These are phyloP conservation scores for Aspergillus funiculosus DNA, from an alignment of 495 filamentous ascomycete genomes.

Conservation along the genomic window DNA sequence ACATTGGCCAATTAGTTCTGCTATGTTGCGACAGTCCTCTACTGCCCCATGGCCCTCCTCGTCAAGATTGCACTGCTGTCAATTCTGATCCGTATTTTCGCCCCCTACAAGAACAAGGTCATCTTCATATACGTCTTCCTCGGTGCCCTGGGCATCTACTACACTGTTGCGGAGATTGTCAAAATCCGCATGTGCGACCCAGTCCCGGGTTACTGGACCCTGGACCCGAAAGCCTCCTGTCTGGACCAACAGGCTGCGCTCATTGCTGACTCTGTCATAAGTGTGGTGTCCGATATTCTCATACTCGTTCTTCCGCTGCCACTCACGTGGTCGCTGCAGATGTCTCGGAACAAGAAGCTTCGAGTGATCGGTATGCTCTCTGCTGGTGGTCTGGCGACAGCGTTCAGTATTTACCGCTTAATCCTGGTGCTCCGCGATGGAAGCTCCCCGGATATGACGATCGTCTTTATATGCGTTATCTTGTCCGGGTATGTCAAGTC, in stretches of 20 bases:
- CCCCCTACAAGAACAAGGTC: constrained; percentile 34
- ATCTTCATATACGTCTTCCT: constrained; percentile 42
- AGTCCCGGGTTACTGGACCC: constrained; percentile 29
- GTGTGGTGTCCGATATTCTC: constrained; percentile 40
- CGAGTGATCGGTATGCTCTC: constrained; percentile 41
- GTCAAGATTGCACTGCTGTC: constrained; percentile 45
- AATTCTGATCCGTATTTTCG: constrained; percentile 45
- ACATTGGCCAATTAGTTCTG: constrained; percentile 22
- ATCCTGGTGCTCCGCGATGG: constrained; percentile 35
- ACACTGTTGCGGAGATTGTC: constrained; percentile 28
- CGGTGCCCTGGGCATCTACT: constrained; percentile 35
- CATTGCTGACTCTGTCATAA: constrained; percentile 45
- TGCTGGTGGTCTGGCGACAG: constrained; percentile 44
- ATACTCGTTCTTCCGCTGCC: constrained; percentile 44
- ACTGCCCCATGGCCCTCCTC: constrained; percentile 45
- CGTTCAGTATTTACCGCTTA: constrained; percentile 41
- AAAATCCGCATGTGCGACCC: constrained; percentile 38
- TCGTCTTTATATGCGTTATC: constrained; percentile 41
- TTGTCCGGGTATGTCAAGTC: constrained; percentile 38
- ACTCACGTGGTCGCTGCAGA: constrained; percentile 43
- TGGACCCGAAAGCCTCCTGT: constrained; percentile 23
- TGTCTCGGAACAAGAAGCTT: constrained; percentile 41
- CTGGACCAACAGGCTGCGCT: constrained; percentile 40
- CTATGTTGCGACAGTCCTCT: constrained; percentile 41
- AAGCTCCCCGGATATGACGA: constrained; percentile 29